Base-by-base conservation (phyloP, 345 rosid species). In the Citrus inodora region DNA sequence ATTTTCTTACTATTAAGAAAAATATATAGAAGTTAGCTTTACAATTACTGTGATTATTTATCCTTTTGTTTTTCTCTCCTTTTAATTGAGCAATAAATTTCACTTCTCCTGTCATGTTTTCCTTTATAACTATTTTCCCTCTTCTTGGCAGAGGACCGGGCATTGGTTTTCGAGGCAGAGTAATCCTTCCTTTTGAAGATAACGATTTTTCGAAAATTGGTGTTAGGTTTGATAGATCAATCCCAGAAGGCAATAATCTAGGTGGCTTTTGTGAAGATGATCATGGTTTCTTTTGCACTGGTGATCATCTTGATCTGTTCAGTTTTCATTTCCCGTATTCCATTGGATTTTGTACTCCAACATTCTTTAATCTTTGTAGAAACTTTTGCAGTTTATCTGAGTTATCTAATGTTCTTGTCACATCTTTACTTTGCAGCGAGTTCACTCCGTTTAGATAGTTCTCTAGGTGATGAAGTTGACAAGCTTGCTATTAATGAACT, bases 221-320 rank as follows among this genome's bases (percentile, higher is more conserved):
- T 60, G 93, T 97, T 76, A 94, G 98, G 83, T 97, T 97, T 79
- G 99, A 97, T 86, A 93, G 75, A 80, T 74, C 93, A 67, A 87
- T 97, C 58, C 89, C 86, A 14, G 98, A 93, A 81, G 99, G 99
- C 90, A 94, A 87, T 78, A 92, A 92, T 85, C 97, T 97, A 73
- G 99, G 98, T 76, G 99, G 98, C 64, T 90, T 66, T 68, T 97
- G 99, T 81, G 98, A 97, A 83, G 94, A 87, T 79, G 97, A 89
- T 71, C 95, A 83, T 67, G 98, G 99, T 30, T 97, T 94, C 81
- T 97, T 94, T 76, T 97, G 98, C 90, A 74, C 92, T 77, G 97
- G 99, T 97, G 85, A 74, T 75, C 21, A 8, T n/a, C 75, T 61
- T 35, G 58, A 35, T 25, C 5, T 14, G 62, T 65, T 48, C 33